Base-by-base conservation (phyloP, 768 basidiomycete species). In the Panellus pusillus region DNA sequence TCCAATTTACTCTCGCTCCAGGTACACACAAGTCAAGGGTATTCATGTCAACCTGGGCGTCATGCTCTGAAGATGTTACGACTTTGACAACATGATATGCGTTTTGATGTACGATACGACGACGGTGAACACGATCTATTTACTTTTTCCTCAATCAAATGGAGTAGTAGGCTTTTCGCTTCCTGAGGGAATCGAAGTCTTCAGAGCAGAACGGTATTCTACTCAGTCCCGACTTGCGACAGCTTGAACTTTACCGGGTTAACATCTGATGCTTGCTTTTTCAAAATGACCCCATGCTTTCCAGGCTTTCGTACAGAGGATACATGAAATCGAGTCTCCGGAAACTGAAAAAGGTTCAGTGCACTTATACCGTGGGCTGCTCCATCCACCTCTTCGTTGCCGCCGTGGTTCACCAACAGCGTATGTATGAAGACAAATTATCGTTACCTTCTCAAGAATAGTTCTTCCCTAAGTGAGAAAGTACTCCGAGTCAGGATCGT, bases 1-100 rank as follows among this genome's bases (percentile, higher is more conserved):
- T 9, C 5, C 24, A 20, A 19, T 28, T 37, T 12, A 55, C 39
- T 47, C 11, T 27, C 39, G 40, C 49, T 45, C 42, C 52, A 84
- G 82, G 60, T 88, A 87, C 67, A 83, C 82, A 1, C 77, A 82
- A 59, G 79, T 86, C 66, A 89, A 89, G 68, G 80, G 82, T 20
- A 83, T 90, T 1, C 85, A 87, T 54, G 74, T 87, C 56, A 87
- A 87, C 66, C 63, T 86, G 27, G 72, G 74, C 8, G 8, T 54
- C 18, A 20, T 7, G 31, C 9, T 60, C 29, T 60, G 19, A 55
- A 42, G 11, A 42, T 20, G 24, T 24, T 24, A 24, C 24, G 24
- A 24, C 3, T 24, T 2, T n/a, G n/a, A 37, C 2, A 37, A 37
- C 12, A 37, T 2, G 36, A n/a, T n/a, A n/a, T n/a, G n/a, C n/a